These are phyloP conservation scores for Misopates orontium DNA, from an alignment of 257 asterid species.

Conservation along the genomic window DNA sequence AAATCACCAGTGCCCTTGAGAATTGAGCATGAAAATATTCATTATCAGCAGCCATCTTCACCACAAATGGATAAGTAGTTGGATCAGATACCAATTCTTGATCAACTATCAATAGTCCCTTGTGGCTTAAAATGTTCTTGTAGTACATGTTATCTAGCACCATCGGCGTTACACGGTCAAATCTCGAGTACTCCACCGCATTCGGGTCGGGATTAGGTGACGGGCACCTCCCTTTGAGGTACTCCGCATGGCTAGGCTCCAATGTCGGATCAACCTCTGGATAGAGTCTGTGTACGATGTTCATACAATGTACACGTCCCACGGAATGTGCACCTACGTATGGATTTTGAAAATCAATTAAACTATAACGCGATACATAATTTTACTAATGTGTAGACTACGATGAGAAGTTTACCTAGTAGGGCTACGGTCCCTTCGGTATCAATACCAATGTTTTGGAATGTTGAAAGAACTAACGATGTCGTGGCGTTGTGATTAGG, in stretches of 20 bases:
- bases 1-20: slow-evolving; percentile 47
- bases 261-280: slow-evolving; percentile 66
- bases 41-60: slow-evolving; percentile 74
- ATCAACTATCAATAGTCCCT: slow-evolving; percentile 56
- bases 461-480: slow-evolving; percentile 53
- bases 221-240: slow-evolving; percentile 74
- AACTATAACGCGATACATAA: background rate
- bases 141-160: slow-evolving; percentile 70
- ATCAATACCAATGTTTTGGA: slow-evolving; percentile 58
- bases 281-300: slow-evolving; percentile 64
- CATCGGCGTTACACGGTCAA: slow-evolving; percentile 60
- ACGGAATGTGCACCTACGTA: slow-evolving; percentile 72
- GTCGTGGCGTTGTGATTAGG: slow-evolving; percentile 74
- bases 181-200: slow-evolving; percentile 56
- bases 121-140: slow-evolving; percentile 55
- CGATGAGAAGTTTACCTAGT: slow-evolving; percentile 50
- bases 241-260: slow-evolving; percentile 46
- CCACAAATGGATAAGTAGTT: slow-evolving; percentile 58
- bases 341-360: background rate
- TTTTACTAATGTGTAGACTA: too few species aligned
- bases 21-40: slow-evolving; percentile 67
- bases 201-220: slow-evolving; percentile 47
- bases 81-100: slow-evolving; percentile 60
- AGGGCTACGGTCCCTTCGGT: slow-evolving; percentile 69
- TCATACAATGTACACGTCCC: slow-evolving; percentile 74